Conservation (phyloP, 2,329 filamentous ascomycete species). For the Sarocladium oryzae region DNA sequence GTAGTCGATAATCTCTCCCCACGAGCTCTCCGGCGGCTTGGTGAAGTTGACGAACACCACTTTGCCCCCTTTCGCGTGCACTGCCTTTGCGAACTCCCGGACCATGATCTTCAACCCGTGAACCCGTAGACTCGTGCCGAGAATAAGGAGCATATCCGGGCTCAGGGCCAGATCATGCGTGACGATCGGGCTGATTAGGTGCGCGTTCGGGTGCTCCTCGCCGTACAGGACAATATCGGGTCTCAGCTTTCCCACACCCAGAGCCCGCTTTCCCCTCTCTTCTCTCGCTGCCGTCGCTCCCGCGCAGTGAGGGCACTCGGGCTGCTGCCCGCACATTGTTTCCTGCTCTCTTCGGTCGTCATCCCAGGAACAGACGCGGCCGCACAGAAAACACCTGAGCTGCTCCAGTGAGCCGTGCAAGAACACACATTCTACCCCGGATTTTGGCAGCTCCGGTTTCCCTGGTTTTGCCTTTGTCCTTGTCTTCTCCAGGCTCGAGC, state of each 20-base stretch:
- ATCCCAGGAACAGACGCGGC: constrained; percentile 53
- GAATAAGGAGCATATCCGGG: constrained; percentile 62
- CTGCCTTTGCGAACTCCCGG: constrained; percentile 63
- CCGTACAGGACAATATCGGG: constrained; percentile 71
- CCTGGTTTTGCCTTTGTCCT: constrained; percentile 15
- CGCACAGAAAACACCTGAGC: constrained; percentile 58
- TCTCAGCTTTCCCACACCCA: constrained; percentile 61
- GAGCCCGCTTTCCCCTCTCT: constrained; percentile 58
- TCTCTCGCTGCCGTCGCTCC: constrained; percentile 56
- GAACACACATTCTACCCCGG: constrained; percentile 60
- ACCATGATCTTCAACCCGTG: constrained; percentile 67
- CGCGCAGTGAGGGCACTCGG: constrained; percentile 60
- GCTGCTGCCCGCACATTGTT: constrained; percentile 57
- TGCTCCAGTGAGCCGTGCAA: constrained; percentile 62
- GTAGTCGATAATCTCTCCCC: constrained; percentile 68
- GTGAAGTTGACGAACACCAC: constrained; percentile 70
- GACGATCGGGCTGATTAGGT: constrained; percentile 61
- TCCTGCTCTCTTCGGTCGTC: constrained; percentile 46
- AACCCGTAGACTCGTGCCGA: constrained; percentile 65
- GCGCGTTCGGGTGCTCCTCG: constrained; percentile 63
- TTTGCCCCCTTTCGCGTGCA: constrained; percentile 60
- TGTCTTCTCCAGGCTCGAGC: constrained; percentile 13
- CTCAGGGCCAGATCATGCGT: constrained; percentile 59
- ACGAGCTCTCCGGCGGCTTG: constrained; percentile 63
- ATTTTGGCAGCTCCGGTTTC: constrained; percentile 23